These are phyloP conservation scores for Nigrospora sphaerica DNA, from an alignment of 2,329 filamentous ascomycete genomes.

Conservation along the genomic window DNA sequence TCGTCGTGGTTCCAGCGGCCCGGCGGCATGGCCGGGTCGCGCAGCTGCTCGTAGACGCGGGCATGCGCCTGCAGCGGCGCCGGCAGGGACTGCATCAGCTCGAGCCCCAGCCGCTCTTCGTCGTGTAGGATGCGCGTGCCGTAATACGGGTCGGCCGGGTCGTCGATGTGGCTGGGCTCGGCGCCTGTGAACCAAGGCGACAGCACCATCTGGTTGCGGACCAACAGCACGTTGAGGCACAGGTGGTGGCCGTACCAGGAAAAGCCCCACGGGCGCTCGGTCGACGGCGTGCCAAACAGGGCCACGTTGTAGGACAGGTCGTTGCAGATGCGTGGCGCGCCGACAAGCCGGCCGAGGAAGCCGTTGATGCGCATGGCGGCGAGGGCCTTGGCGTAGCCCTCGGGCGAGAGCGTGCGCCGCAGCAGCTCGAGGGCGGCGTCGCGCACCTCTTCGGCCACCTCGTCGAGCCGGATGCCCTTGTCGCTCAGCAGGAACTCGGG, in stretches of 20 bases:
- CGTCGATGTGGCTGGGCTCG: slow-evolving; percentile 68
- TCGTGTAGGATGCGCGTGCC: slow-evolving; percentile 59
- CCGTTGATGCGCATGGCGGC: slow-evolving; percentile 67
- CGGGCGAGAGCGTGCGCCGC: too few species aligned
- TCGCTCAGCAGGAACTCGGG: too few species aligned
- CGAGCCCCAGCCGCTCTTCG: slow-evolving; percentile 59
- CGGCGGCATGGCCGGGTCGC: slow-evolving; percentile 59
- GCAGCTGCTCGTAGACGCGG: slow-evolving; percentile 50
- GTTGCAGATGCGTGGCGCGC: slow-evolving; percentile 58
- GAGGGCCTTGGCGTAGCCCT: too few species aligned
- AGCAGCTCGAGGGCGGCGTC: too few species aligned
- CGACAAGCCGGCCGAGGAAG: slow-evolving; percentile 63
- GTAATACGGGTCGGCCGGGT: slow-evolving; percentile 47
- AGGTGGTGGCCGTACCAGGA: slow-evolving; percentile 74
- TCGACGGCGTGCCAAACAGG: slow-evolving; percentile 57
- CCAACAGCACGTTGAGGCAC: slow-evolving; percentile 63
- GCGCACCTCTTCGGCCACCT: too few species aligned
- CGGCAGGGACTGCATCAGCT: too few species aligned
- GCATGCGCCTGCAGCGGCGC: slow-evolving; percentile 43
- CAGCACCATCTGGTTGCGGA: slow-evolving; percentile 56
- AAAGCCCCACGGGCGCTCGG: slow-evolving; percentile 58
- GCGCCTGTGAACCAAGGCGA: slow-evolving; percentile 74
- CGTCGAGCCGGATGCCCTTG: too few species aligned
- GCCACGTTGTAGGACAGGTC: slow-evolving; percentile 71
- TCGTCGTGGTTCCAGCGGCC: too few species aligned